Conservation (phyloP, 768 basidiomycete species). For the Galerina marginata region DNA sequence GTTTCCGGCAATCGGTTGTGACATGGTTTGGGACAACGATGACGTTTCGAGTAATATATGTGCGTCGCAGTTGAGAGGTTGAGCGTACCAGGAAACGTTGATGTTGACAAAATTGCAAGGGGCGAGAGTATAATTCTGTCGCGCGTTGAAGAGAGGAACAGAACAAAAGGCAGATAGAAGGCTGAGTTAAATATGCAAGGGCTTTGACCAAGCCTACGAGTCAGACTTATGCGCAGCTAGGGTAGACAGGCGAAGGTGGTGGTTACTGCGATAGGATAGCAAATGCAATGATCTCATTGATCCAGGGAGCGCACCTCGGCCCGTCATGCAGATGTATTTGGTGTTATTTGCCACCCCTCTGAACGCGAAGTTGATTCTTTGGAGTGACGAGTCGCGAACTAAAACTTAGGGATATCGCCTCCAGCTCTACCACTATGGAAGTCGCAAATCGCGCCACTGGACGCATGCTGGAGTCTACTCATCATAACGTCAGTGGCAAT, state of each 20-base stretch:
- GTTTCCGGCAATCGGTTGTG: neutral
- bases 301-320: neutral
- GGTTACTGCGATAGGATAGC: neutral
- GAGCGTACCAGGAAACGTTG: too few species aligned
- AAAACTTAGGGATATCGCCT: neutral
- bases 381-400: too few species aligned
- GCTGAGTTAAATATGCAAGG: too few species aligned
- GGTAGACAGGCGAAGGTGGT: neutral
- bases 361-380: too few species aligned
- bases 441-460: neutral
- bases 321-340: neutral
- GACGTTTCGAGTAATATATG: neutral
- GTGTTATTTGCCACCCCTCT: neutral
- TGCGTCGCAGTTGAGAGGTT: too few species aligned
- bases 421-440: neutral
- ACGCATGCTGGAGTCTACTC: neutral
- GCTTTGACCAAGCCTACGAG: neutral
- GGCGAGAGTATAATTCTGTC: too few species aligned
- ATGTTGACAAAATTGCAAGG: too few species aligned
- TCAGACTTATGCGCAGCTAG: neutral
- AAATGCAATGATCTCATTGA: constrained; percentile 4
- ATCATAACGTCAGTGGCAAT: neutral
- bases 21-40: constrained; percentile 6
- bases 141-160: too few species aligned
- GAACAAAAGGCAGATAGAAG: too few species aligned